Percentiles rank a stretch among this genome's conserved stretches.
phyloP scores from a whole-genome alignment of 768 basidiomycete genomes.

The Mycena rebaudengoi region DNA sequence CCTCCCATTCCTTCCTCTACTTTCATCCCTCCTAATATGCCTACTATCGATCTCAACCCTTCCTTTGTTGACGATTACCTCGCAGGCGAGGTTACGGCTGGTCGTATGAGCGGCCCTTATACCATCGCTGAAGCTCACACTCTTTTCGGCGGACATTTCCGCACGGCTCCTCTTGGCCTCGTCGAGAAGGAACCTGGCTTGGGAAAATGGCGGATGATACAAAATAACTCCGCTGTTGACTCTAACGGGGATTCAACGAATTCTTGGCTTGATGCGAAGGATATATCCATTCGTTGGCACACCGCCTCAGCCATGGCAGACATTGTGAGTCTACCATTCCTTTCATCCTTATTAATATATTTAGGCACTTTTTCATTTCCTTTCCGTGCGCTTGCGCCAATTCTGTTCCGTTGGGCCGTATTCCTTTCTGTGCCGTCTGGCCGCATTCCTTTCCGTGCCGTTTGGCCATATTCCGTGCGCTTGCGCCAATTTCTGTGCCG shows the following conservation, averaged over 20 bases:
- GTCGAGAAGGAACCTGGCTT: conserved; percentile 12
- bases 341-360: neutral
- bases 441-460: too few relatives aligned
- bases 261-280: conserved; percentile 15
- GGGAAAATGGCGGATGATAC: conserved; percentile 14
- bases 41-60: conserved; percentile 1
- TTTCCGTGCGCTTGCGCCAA: too few relatives aligned
- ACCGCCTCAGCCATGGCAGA: conserved; percentile 6
- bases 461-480: too few relatives aligned
- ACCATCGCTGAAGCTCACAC: neutral
- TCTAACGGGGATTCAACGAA: conserved; percentile 4
- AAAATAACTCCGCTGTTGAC: conserved; percentile 10
- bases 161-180: conserved; percentile 11
- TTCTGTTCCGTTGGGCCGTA: too few relatives aligned
- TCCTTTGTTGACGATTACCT: conserved; percentile 13
- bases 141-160: conserved; percentile 14
- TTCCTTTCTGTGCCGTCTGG: too few relatives aligned
- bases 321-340: conserved; percentile 9
- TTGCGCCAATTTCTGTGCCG: too few relatives aligned
- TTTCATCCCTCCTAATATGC: conserved; percentile 17
- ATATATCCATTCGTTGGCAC: conserved; percentile 6
- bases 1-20: conserved; percentile 8
- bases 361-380: neutral
- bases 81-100: neutral
- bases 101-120: neutral